phyloP scores from a whole-genome alignment of 495 filamentous ascomycete species.

The Clohesyomyces aquaticus region DNA sequence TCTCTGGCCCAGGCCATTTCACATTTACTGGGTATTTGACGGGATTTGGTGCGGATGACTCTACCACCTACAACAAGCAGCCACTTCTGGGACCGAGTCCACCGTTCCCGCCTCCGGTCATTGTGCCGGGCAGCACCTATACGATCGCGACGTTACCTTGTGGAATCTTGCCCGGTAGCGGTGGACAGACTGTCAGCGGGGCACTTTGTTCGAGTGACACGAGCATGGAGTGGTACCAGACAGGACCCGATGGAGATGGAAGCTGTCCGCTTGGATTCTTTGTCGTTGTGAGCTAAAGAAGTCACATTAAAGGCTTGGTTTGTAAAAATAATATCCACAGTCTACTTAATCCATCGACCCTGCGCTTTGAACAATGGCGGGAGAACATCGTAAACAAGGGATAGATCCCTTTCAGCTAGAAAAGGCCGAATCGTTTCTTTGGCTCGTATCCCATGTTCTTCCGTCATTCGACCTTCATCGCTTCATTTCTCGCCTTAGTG shows the following conservation, averaged over 20 bases:
- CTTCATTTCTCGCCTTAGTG: no score
- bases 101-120: constrained; percentile 22
- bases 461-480: no score
- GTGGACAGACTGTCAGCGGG: constrained; percentile 25
- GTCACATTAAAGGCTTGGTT: no score
- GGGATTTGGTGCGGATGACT: constrained; percentile 17
- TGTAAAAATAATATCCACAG: no score
- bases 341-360: no score
- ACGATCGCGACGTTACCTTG: constrained; percentile 22
- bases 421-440: no score
- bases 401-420: no score
- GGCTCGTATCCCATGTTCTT: no score
- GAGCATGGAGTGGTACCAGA: constrained; percentile 20
- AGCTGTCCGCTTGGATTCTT: constrained; percentile 24
- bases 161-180: constrained; percentile 20
- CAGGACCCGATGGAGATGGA: constrained; percentile 12
- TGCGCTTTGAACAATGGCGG: no score
- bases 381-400: no score
- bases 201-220: constrained; percentile 16
- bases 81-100: constrained; percentile 21
- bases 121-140: constrained; percentile 26
- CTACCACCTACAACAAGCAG: constrained; percentile 26
- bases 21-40: constrained; percentile 23
- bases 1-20: constrained; percentile 20
- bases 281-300: constrained; percentile 16